Percentiles rank a stretch among this genome's conserved stretches.
Evolutionary conservation across 208 protist species (phyloP).

Genomic region (Trypanosoma melophagium): DNA sequence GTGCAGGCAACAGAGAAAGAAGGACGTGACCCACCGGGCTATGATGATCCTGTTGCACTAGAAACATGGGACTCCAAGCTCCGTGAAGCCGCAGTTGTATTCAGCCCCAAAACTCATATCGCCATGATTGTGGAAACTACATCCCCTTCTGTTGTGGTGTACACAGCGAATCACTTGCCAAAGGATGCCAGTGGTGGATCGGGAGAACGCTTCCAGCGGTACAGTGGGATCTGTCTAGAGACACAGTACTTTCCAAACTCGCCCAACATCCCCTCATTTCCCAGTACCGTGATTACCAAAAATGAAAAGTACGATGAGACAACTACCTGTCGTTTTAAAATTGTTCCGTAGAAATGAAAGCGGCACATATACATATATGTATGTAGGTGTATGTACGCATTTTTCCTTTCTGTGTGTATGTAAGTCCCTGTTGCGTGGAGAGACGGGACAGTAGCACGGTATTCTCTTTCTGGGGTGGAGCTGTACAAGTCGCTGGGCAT

Average conservation of each 20-base stretch:
- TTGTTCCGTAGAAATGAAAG: constrained; percentile 21
- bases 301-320: constrained; percentile 66
- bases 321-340: constrained; percentile 63
- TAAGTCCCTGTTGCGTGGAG: no score
- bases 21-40: constrained; percentile 47
- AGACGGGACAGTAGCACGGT: no score
- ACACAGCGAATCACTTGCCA: constrained; percentile 67
- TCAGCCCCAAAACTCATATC: constrained; percentile 61
- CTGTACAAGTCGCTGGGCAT: no score
- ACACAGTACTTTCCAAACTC: constrained; percentile 84
- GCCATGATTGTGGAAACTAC: constrained; percentile 68
- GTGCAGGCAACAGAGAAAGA: not conserved
- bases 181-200: constrained; percentile 45
- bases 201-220: constrained; percentile 61
- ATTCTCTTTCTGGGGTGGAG: no score
- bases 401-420: no score
- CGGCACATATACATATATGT: not conserved
- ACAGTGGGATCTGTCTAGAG: constrained; percentile 63
- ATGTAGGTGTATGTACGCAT: not conserved
- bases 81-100: constrained; percentile 62
- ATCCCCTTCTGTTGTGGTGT: constrained; percentile 60
- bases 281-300: constrained; percentile 59
- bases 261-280: constrained; percentile 60
- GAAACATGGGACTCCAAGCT: constrained; percentile 65
- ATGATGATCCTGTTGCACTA: constrained; percentile 72